A percentile compares a stretch with the other conserved stretches of the same genome.
These are phyloP conservation scores for Atkinsonella texensis DNA, from an alignment of 2,329 filamentous ascomycete genomes.

Conservation along the genomic window DNA sequence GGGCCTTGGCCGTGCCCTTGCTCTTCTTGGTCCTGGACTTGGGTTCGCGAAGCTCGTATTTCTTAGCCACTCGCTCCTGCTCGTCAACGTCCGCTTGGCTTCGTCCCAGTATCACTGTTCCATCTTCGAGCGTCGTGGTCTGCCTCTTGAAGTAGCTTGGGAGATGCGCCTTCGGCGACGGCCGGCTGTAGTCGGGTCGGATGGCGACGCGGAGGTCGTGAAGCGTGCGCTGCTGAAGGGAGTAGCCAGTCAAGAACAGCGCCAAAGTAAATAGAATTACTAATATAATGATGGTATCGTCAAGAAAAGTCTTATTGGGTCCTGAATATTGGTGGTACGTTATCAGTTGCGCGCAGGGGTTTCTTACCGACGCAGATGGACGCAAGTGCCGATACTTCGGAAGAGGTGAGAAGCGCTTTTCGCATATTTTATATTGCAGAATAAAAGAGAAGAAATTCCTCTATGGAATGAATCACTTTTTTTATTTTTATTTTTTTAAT, in stretches of 20 bases:
- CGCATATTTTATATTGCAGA: slow-evolving; percentile 15
- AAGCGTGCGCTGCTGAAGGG: slow-evolving; percentile 77
- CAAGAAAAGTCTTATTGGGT: slow-evolving; percentile 1
- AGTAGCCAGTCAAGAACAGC: slow-evolving; percentile 80
- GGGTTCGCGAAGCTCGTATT: slow-evolving; percentile 15
- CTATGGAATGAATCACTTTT: background rate
- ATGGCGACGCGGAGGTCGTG: slow-evolving; percentile 65
- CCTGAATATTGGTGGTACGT: background rate
- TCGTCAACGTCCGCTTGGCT: slow-evolving; percentile 21
- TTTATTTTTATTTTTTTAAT: background rate
- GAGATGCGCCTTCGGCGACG: slow-evolving; percentile 36
- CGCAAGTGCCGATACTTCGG: slow-evolving; percentile 57
- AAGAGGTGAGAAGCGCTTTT: slow-evolving; percentile 50
- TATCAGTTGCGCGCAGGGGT: background rate
- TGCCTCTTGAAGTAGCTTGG: slow-evolving; percentile 36
- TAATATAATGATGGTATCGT: slow-evolving; percentile 15
- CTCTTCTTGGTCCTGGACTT: slow-evolving; percentile 4
- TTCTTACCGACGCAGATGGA: slow-evolving; percentile 51
- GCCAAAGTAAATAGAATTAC: slow-evolving; percentile 69
- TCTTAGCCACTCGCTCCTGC: slow-evolving; percentile 9
- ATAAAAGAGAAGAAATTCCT: background rate
- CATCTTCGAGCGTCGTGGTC: slow-evolving; percentile 35
- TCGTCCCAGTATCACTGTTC: slow-evolving; percentile 28
- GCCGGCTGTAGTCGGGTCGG: slow-evolving; percentile 31
- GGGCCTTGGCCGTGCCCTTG: slow-evolving; percentile 3